A percentile compares a stretch with the other conserved stretches of the same genome.
phyloP scores from a whole-genome alignment of 768 basidiomycete genomes.

The Pisolithus sp. region DNA sequence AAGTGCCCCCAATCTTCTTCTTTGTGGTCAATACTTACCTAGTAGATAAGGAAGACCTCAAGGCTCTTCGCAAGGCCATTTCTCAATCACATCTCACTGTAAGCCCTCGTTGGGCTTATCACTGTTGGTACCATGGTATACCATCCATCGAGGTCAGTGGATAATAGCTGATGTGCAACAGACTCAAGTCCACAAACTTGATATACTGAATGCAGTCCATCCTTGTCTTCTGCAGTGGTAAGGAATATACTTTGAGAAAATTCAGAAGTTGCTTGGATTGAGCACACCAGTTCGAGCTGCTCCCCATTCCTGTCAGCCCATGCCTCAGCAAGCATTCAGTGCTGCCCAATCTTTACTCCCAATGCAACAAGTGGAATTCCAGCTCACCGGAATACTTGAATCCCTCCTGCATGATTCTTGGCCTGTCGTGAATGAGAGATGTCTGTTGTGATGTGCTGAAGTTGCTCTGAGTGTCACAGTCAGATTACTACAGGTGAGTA shows the following conservation, averaged over 20 bases:
- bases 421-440: constrained; percentile 94
- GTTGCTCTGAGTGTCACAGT: constrained; percentile 92
- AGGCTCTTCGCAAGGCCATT: constrained; percentile 76
- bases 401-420: constrained; percentile 85
- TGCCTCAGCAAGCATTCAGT: constrained; percentile 74
- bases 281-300: constrained; percentile 76
- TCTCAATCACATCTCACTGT: constrained; percentile 69
- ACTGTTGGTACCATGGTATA: constrained; percentile 96
- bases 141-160: background rate
- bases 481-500: constrained; percentile 74
- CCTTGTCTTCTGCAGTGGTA: constrained; percentile 96
- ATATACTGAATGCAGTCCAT: constrained; percentile 96
- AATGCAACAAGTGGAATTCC: constrained; percentile 90
- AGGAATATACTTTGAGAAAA: constrained; percentile 94
- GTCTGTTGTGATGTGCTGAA: constrained; percentile 90
- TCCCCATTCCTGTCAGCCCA: constrained; percentile 78
- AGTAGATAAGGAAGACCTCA: constrained; percentile 83
- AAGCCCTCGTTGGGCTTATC: constrained; percentile 90
- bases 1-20: constrained; percentile 94
- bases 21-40: constrained; percentile 97
- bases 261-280: constrained; percentile 92
- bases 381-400: constrained; percentile 89
- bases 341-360: constrained; percentile 90
- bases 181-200: constrained; percentile 98
- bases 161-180: constrained; percentile 24